Evolutionary conservation across 139 green algal species (phyloP).

Genomic region (Chlamydomonas sp.): DNA sequence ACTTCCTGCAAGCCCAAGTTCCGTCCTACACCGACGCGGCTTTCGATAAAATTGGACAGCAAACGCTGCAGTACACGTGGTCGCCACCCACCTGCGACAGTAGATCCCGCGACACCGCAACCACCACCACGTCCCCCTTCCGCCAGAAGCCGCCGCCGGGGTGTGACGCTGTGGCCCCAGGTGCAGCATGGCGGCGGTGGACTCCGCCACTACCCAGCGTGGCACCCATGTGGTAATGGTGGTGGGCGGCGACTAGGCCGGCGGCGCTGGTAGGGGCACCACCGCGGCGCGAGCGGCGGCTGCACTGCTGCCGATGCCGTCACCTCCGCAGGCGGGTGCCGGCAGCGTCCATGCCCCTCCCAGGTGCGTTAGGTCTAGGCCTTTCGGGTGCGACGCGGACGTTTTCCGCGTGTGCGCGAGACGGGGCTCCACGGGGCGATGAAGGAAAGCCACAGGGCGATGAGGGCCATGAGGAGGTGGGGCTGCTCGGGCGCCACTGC

Average conservation of each 20-base stretch:
- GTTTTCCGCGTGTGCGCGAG: slow-evolving; percentile 18
- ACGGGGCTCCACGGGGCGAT: slow-evolving; percentile 67
- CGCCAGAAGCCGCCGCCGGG: neutral
- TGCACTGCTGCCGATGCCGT: too few relatives aligned
- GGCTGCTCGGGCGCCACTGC: slow-evolving; percentile 65
- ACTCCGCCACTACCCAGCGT: slow-evolving; percentile 16
- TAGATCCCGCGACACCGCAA: slow-evolving; percentile 5
- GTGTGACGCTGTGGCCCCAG: neutral
- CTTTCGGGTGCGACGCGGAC: neutral
- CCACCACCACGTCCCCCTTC: neutral
- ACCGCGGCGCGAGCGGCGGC: too few relatives aligned
- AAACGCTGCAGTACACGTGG: too few relatives aligned
- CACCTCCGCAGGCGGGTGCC: too few relatives aligned
- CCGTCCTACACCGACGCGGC: too few relatives aligned
- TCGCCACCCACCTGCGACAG: slow-evolving; percentile 1
- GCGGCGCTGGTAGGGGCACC: neutral
- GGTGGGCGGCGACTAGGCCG: neutral
- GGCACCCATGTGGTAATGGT: neutral
- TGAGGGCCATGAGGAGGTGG: slow-evolving; percentile 59
- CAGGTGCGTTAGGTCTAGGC: neutral
- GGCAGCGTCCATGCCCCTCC: neutral
- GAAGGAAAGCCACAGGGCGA: slow-evolving; percentile 71
- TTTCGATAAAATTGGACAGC: too few relatives aligned
- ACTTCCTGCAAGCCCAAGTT: too few relatives aligned
- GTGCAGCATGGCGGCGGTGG: slow-evolving; percentile 12